These are phyloP conservation scores for Bromus sterilis DNA, from an alignment of 176 grass and related monocot genomes.

Conservation along the genomic window DNA sequence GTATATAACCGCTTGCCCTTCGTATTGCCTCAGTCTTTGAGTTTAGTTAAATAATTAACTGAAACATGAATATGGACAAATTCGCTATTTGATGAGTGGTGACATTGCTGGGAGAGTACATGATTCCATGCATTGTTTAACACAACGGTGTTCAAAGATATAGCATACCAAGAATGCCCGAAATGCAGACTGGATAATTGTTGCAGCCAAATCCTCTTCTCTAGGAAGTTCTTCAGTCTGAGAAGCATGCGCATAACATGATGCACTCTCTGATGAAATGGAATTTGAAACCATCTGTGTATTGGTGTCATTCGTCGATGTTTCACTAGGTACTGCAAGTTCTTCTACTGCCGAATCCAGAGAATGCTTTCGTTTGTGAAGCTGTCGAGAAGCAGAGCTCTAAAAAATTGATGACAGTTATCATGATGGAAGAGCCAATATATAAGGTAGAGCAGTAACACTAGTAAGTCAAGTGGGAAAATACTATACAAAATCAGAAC, in stretches of 20 bases:
- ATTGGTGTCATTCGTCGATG: constrained; percentile 20
- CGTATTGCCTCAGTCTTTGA: not conserved
- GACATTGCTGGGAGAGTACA: not conserved
- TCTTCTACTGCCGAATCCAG: constrained; percentile 34
- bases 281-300: constrained; percentile 38
- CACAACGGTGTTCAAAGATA: not conserved
- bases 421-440: not conserved
- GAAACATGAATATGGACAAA: not conserved
- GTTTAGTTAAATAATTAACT: not conserved
- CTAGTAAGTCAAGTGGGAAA: not conserved
- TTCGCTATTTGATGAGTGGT: not conserved
- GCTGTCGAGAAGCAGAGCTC: constrained; percentile 28
- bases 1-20: not conserved
- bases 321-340: constrained; percentile 27
- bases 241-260: constrained; percentile 22
- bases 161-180: constrained; percentile 86
- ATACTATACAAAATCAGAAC: not conserved
- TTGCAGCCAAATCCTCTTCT: constrained; percentile 63
- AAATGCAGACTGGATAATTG: constrained; percentile 76
- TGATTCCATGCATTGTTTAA: not conserved
- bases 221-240: constrained; percentile 38
- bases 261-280: constrained; percentile 25
- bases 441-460: constrained; percentile 12
- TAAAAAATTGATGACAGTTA: constrained; percentile 20
- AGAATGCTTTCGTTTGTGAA: constrained; percentile 52